phyloP scores from a whole-genome alignment of 306 rosid genomes.

The Lithocarpus polystachyus region DNA sequence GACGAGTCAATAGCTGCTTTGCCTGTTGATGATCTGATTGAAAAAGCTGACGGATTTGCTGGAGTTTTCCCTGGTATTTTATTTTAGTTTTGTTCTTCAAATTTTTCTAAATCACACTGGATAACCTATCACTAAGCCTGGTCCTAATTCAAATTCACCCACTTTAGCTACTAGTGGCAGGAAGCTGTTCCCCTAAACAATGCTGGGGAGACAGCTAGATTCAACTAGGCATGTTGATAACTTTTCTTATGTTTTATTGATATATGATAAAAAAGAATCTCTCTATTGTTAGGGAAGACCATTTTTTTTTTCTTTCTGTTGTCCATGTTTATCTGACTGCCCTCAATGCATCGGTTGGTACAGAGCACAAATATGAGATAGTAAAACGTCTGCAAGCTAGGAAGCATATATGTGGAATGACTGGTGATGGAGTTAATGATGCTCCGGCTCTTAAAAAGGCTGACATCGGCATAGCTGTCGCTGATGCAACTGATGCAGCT shows the following conservation, averaged over 20 bases:
- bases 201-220: background rate
- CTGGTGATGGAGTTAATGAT: slow-evolving; percentile 89
- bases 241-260: background rate
- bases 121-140: background rate
- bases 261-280: slow-evolving; percentile 1
- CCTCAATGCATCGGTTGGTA: background rate
- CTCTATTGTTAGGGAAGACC: background rate
- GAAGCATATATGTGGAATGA: slow-evolving; percentile 86
- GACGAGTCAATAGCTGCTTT: slow-evolving; percentile 52
- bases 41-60: slow-evolving; percentile 87
- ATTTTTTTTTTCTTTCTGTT: background rate
- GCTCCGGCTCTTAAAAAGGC: slow-evolving; percentile 89
- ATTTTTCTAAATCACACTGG: background rate
- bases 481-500: slow-evolving; percentile 91
- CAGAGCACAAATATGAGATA: slow-evolving; percentile 89
- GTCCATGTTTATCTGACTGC: slow-evolving; percentile 7
- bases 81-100: background rate
- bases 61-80: slow-evolving; percentile 78
- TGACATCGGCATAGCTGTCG: slow-evolving; percentile 93
- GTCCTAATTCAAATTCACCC: slow-evolving; percentile 3
- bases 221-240: background rate
- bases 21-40: slow-evolving; percentile 84
- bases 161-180: background rate
- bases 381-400: slow-evolving; percentile 76
- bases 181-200: slow-evolving; percentile 12